Evolutionary conservation across 2,329 filamentous ascomycete species (phyloP).

Genomic region (Fusarium caatingaense): DNA sequence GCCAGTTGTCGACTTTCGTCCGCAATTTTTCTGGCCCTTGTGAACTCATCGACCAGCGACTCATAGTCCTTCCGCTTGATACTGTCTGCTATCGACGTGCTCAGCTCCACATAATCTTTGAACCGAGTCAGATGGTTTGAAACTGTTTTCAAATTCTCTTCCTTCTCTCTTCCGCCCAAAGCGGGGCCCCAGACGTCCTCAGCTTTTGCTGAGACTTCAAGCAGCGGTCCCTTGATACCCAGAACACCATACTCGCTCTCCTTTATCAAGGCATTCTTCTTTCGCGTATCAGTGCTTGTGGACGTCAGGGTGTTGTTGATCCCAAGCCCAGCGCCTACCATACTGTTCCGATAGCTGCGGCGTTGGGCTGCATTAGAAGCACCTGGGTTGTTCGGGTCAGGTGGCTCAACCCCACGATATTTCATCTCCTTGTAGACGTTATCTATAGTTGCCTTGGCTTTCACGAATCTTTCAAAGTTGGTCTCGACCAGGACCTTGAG

Average conservation of each 20-base stretch:
- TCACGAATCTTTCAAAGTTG: slow-evolving; percentile 98
- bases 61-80: slow-evolving; percentile 95
- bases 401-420: slow-evolving; percentile 70
- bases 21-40: slow-evolving; percentile 81
- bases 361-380: slow-evolving; percentile 77
- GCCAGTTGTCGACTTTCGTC: slow-evolving; percentile 80
- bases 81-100: slow-evolving; percentile 79
- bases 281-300: slow-evolving; percentile 66
- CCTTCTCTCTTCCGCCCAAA: slow-evolving; percentile 88
- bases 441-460: slow-evolving; percentile 97
- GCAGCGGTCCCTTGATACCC: slow-evolving; percentile 87
- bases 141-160: slow-evolving; percentile 85
- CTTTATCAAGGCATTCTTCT: slow-evolving; percentile 91
- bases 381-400: slow-evolving; percentile 54
- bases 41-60: slow-evolving; percentile 85
- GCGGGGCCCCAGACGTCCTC: slow-evolving; percentile 98
- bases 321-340: slow-evolving; percentile 51
- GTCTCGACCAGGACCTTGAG: slow-evolving; percentile 96
- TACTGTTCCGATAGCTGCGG: slow-evolving; percentile 70
- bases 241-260: slow-evolving; percentile 91
- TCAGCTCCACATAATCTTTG: slow-evolving; percentile 84
- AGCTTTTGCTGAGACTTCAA: slow-evolving; percentile 92
- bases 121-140: slow-evolving; percentile 81
- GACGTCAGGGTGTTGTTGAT: slow-evolving; percentile 54
- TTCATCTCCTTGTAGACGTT: slow-evolving; percentile 99